Conservation (phyloP, 768 basidiomycete genomes). For the Leucocoprinus leucothites region DNA sequence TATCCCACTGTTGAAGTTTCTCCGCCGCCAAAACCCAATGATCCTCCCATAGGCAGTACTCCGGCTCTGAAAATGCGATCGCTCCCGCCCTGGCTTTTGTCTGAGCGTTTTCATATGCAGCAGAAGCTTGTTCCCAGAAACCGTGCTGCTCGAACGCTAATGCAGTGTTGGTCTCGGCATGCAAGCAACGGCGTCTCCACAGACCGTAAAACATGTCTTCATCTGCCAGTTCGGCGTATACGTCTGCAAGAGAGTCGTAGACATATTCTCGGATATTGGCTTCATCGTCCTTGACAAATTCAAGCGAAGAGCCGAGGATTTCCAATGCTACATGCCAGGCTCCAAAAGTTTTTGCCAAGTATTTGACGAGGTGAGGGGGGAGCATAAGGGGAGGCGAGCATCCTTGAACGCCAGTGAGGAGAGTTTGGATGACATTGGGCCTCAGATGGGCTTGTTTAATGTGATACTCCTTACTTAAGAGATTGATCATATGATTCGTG, state of each 20-base stretch:
- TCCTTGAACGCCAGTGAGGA: slow-evolving; percentile 81
- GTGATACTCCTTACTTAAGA: slow-evolving; percentile 93
- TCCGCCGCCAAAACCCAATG: slow-evolving; percentile 96
- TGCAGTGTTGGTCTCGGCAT: slow-evolving; percentile 84
- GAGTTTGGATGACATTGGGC: slow-evolving; percentile 89
- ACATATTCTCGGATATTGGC: slow-evolving; percentile 75
- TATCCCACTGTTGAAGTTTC: slow-evolving; percentile 98
- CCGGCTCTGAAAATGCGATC: slow-evolving; percentile 89
- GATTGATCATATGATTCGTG: slow-evolving; percentile 83
- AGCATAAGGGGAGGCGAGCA: slow-evolving; percentile 85
- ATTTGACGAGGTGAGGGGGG: slow-evolving; percentile 94
- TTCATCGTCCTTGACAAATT: slow-evolving; percentile 79
- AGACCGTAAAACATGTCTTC: slow-evolving; percentile 97
- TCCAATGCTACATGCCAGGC: slow-evolving; percentile 94
- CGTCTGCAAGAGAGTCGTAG: slow-evolving; percentile 87
- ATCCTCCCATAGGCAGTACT: slow-evolving; percentile 98
- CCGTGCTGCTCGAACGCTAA: slow-evolving; percentile 94
- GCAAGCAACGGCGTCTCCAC: slow-evolving; percentile 89
- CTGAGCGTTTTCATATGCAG: slow-evolving; percentile 88
- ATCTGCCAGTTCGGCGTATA: slow-evolving; percentile 94
- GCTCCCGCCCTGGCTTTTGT: slow-evolving; percentile 75
- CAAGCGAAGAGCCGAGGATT: slow-evolving; percentile 78
- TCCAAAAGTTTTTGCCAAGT: slow-evolving; percentile 92
- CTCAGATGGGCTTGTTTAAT: slow-evolving; percentile 83
- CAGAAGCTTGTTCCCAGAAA: slow-evolving; percentile 92